Conservation (phyloP, 225 moss, liverwort and hornwort genomes). For the Anthoceros angustus region DNA sequence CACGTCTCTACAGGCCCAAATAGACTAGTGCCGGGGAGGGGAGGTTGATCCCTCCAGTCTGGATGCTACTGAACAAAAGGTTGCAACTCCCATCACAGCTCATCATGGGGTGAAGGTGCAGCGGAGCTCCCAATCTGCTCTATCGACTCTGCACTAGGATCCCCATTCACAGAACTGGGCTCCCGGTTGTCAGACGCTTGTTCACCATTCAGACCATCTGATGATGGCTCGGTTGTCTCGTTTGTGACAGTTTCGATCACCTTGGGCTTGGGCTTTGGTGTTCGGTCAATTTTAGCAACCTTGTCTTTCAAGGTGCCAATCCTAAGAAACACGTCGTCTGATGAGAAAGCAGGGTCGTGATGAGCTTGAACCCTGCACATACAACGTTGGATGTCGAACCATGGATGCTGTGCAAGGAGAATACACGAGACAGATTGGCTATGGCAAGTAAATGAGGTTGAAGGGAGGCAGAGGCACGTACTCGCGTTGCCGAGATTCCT, state of each 20-base stretch:
- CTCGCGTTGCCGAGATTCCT: constrained; percentile 24
- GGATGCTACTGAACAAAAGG: background rate
- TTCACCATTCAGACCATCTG: constrained; percentile 17
- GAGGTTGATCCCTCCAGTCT: background rate
- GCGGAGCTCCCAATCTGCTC: background rate
- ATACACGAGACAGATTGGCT: background rate
- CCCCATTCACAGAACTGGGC: background rate
- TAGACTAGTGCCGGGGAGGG: background rate
- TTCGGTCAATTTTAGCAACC: constrained; percentile 19
- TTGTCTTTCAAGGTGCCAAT: constrained; percentile 15
- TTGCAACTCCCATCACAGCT: background rate
- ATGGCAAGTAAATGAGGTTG: background rate
- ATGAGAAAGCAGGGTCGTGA: constrained; percentile 28
- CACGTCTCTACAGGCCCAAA: background rate
- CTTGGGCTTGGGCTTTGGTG: constrained; percentile 31
- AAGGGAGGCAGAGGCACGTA: constrained; percentile 7
- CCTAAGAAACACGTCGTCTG: constrained; percentile 17
- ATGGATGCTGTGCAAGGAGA: background rate
- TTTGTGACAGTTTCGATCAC: constrained; percentile 15
- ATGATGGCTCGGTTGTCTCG: constrained; percentile 10
- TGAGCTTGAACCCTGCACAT: constrained; percentile 24
- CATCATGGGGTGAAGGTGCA: background rate
- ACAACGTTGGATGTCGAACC: background rate
- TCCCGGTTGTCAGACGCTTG: constrained; percentile 5
- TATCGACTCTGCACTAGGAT: background rate